A percentile compares a stretch with the other conserved stretches of the same genome.
Evolutionary conservation across 306 rosid genomes (phyloP).

Genomic region (Vigna hirtella): DNA sequence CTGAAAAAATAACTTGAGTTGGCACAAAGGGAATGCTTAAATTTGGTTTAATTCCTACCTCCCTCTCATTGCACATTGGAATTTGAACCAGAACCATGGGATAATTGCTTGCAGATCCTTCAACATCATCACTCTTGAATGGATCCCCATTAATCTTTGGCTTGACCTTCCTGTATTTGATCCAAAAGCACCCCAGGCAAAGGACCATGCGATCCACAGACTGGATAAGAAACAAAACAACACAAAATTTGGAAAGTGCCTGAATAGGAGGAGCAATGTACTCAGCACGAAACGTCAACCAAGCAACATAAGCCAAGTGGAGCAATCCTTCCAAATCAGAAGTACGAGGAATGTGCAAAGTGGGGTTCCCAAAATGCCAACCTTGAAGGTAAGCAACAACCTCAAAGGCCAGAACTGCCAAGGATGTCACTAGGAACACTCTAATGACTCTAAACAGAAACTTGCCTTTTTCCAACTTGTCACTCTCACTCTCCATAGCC

Average conservation of each 20-base stretch:
- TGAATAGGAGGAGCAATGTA: conserved; percentile 83
- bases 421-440: conserved; percentile 67
- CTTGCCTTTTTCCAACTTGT: conserved; percentile 67
- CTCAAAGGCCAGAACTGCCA: conserved; percentile 80
- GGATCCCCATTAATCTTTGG: conserved; percentile 64
- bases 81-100: conserved; percentile 95
- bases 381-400: conserved; percentile 78
- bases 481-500: conserved; percentile 61
- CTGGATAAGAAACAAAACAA: conserved; percentile 85
- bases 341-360: conserved; percentile 73
- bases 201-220: conserved; percentile 84
- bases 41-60: conserved; percentile 63
- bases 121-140: conserved; percentile 65
- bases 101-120: conserved; percentile 63
- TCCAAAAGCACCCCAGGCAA: conserved; percentile 89
- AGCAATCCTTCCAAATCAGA: conserved; percentile 75
- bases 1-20: conserved; percentile 18
- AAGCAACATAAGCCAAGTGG: conserved; percentile 71
- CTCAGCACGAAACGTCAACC: conserved; percentile 80
- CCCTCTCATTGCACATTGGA: conserved; percentile 95
- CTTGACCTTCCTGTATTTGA: conserved; percentile 78
- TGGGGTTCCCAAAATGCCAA: conserved; percentile 79
- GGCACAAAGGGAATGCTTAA: not conserved
- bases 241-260: conserved; percentile 84
- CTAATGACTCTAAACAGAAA: conserved; percentile 69